phyloP scores from a whole-genome alignment of 1,284 basidiomycete genomes.

The Rhodotorula mucilaginosa region DNA sequence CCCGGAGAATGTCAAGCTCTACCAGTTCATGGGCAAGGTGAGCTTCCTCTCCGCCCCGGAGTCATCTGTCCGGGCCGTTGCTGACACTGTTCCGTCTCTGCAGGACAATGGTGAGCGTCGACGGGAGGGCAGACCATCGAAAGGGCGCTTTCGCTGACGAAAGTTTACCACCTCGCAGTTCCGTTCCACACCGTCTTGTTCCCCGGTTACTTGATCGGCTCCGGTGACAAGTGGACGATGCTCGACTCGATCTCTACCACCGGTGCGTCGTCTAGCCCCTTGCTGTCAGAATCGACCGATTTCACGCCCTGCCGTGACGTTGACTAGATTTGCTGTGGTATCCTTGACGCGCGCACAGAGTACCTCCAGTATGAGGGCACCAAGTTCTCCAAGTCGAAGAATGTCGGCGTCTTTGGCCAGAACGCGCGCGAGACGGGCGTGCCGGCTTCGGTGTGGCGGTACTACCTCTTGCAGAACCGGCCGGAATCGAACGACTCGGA shows the following conservation, averaged over 20 bases:
- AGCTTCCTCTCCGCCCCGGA: background rate
- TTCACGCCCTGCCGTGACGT: too few relatives aligned
- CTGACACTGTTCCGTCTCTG: background rate
- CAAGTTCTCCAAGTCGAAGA: slow-evolving; percentile 97
- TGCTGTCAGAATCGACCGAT: background rate
- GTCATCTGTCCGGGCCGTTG: background rate
- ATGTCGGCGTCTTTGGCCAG: slow-evolving; percentile 96
- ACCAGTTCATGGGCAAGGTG: slow-evolving; percentile 85
- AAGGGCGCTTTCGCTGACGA: too few relatives aligned
- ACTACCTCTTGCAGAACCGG: slow-evolving; percentile 88
- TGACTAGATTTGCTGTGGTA: background rate
- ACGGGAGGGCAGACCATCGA: background rate
- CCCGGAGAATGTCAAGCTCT: slow-evolving; percentile 83
- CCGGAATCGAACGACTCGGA: slow-evolving; percentile 93
- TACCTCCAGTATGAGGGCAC: slow-evolving; percentile 98
- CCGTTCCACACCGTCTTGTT: slow-evolving; percentile 94
- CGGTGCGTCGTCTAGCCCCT: slow-evolving; percentile 55
- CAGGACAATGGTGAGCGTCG: slow-evolving; percentile 28
- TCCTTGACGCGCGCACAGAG: slow-evolving; percentile 57
- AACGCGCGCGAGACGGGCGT: slow-evolving; percentile 90
- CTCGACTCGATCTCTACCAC: slow-evolving; percentile 94
- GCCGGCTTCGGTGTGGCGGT: slow-evolving; percentile 92
- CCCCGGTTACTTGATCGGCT: slow-evolving; percentile 85
- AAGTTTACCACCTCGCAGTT: slow-evolving; percentile 5
- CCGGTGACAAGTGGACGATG: slow-evolving; percentile 88